Evolutionary conservation across 179 eudicot species (phyloP), one percentile per base, ranked within the genome.

Genomic region (Beta macrorhiza): DNA sequence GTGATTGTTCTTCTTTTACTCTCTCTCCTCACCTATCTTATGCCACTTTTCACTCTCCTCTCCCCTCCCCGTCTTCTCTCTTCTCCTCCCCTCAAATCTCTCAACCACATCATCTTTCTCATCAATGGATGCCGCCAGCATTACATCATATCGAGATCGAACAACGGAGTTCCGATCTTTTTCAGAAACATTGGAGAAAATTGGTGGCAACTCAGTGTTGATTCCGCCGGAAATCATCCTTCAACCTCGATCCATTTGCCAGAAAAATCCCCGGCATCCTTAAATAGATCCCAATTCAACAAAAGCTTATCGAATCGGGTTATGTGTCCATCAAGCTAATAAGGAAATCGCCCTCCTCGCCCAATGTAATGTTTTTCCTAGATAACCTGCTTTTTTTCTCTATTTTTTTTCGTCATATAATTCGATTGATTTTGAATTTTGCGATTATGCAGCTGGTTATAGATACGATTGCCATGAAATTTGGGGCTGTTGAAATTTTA

Each of bases 231-330:
- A 25, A 25, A 25, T 25, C 25, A 25, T 25, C 80, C 80, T 58
- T 68, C 88, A 8, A 13, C 90, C 59, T 56, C 62, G 20, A 80
- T 25, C 16, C 72, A 78, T 42, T 42, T 75, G 7, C 19, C 78
- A 79, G 81, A 14, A 74, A 58, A 37, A 70, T 80, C 13, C 49
- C 86, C 25, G 15, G 65, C 86, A 3, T 42, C 89, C 25, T 84
- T 91, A 42, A 84, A 79, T 72, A 87, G 86, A 87, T 92, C 98
- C 25, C 93, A 91, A 77, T 93, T 93, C 89, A 93, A 88, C 76
- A 91, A 90, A 81, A 80, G 93, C 97, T 64, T 91, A 93, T 76
- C 86, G 89, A 70, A 88, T 92, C 59, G 91, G 93, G 29, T 79
- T 90, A 57, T 89, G 92, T 13, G 84, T 93, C 80, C 91, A 92